Percentiles rank a stretch among this genome's conserved stretches.
Evolutionary conservation across 176 grass and related monocot species (phyloP).

Genomic region (Bothriochloa decipiens): DNA sequence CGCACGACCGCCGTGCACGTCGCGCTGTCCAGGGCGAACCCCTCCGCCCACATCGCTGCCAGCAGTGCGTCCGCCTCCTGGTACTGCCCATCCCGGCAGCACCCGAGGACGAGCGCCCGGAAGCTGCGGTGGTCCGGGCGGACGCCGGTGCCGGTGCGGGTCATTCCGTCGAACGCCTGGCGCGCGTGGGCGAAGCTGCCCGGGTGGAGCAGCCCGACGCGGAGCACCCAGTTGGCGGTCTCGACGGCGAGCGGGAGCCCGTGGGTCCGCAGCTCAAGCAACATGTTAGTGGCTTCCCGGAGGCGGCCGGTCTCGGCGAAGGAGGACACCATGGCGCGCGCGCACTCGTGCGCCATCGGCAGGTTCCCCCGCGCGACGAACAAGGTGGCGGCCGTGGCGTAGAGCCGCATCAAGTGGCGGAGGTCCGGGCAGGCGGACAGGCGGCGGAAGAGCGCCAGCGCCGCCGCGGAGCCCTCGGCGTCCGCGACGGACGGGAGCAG

Average conservation of each 20-base stretch:
- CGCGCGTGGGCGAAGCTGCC: slow-evolving; percentile 48
- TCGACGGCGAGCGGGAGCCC: slow-evolving; percentile 67
- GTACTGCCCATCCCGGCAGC: slow-evolving; percentile 49
- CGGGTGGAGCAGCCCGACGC: slow-evolving; percentile 31
- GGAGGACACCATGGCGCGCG: slow-evolving; percentile 57
- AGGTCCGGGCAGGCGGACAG: slow-evolving; percentile 46
- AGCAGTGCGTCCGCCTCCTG: slow-evolving; percentile 54
- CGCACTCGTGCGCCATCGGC: slow-evolving; percentile 83
- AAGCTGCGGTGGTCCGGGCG: slow-evolving; percentile 61
- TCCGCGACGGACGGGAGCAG: slow-evolving; percentile 51
- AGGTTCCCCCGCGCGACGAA: slow-evolving; percentile 66
- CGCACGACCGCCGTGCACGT: slow-evolving; percentile 66
- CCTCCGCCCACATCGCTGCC: slow-evolving; percentile 44
- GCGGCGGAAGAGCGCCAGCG: slow-evolving; percentile 69
- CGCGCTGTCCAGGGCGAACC: slow-evolving; percentile 64
- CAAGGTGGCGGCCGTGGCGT: slow-evolving; percentile 61
- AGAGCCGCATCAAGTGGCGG: slow-evolving; percentile 60
- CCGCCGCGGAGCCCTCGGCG: slow-evolving; percentile 60
- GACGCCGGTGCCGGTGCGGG: not conserved
- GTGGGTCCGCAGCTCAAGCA: slow-evolving; percentile 82
- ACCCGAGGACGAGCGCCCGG: slow-evolving; percentile 61
- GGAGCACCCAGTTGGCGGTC: slow-evolving; percentile 77
- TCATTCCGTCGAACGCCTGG: slow-evolving; percentile 79
- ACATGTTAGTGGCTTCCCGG: slow-evolving; percentile 73
- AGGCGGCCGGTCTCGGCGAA: slow-evolving; percentile 62